Base-by-base conservation (phyloP, 2,329 filamentous ascomycete genomes). In the Coleophoma cylindrospora region DNA sequence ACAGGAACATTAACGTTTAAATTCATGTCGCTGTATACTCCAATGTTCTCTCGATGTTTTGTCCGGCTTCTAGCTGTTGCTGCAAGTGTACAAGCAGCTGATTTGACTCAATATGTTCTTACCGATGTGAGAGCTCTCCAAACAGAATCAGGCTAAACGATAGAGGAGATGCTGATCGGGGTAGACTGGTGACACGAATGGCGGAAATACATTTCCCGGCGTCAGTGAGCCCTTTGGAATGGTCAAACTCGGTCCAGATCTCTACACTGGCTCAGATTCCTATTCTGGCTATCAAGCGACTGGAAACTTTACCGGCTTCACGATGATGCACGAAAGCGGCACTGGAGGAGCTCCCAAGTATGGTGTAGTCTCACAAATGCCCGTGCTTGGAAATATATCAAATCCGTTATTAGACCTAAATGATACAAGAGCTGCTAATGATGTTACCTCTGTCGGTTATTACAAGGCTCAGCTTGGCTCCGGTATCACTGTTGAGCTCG, bases 341-440 rank as follows among this genome's bases (percentile, higher is more conserved):
- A 88, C 83, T 0, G 84, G 84, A 8, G 84, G 84, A 1, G 81
- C 81, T 1, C 82, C 84, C 1, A 87, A 87, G 63, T 88, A 87
- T 53, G 84, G 84, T 4, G 80, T 85, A 2, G 77, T 84, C 33
- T 71, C 78, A 1, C 81, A 84, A 64, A 71, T 84, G 64, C 81
- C 79, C 0, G 64, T 80, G 1, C 58, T 75, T 0, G 79, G 78
- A 0, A 61, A 61, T 14, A 64, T 82, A 40, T 58, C 56, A 8
- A 76, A 86, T 50, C 81, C 82, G 2, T 66, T 86, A 21, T 71
- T 67, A 4, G 74, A 79, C 54, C 70, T 79, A 34, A 79, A 76
- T n/a, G 71, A 82, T 21, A 74, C 73, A 0, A 75, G 84, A 65
- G 73, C 73, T 54, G 57, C 64, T 57, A 56, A 74, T 21, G 74